Evolutionary conservation across 495 filamentous ascomycete species (phyloP), one percentile per base, ranked within the genome.

Genomic region (Xylaria castorea): DNA sequence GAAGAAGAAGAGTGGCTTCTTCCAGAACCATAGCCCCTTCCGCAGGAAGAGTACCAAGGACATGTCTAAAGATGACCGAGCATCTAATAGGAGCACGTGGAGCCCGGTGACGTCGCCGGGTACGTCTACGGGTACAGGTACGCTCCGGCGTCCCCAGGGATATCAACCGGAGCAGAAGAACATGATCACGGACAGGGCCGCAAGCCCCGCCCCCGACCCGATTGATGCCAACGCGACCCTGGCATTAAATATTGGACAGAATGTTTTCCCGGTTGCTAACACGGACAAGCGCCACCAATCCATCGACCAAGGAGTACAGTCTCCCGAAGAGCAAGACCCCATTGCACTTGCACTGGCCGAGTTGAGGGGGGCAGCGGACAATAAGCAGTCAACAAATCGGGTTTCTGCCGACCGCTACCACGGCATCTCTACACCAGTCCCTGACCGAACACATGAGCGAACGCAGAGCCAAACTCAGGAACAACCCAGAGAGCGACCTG

Each of bases 181-280:
- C 76, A 66, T 84, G 20, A 75, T 83, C 51, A 68, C 82, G 42
- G 81, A 87, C 46, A 83, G 81, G 71, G 85, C 81, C 36, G 80
- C 77, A 61, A 85, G 92, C 76, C 93, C 94, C 1, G 97, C 98
- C 64, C 96, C 94, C 2, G 97, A 99, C 64, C 96, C 94, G 3
- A 94, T 95, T 38, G 95, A 97, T 79, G 95, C 97, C 44, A 89
- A 95, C 48, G 93, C 97, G 58, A 97, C 92, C 80, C 91, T 98
- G 77, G 95, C 97, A 60, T 87, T 99, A n/a, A 97, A 97, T 79
- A 89, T 99, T 22, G 97, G 97, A 9, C 92, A 94, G 76, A 99
- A 98, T 75, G 94, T 98, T 32, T 98, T 99, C 82, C 91, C 97
- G 75, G 95, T 99, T 9, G 92, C 93, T n/a, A 92, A 92, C 7